Conservation (phyloP, 2,329 filamentous ascomycete genomes). For the Fusarium domesticum region DNA sequence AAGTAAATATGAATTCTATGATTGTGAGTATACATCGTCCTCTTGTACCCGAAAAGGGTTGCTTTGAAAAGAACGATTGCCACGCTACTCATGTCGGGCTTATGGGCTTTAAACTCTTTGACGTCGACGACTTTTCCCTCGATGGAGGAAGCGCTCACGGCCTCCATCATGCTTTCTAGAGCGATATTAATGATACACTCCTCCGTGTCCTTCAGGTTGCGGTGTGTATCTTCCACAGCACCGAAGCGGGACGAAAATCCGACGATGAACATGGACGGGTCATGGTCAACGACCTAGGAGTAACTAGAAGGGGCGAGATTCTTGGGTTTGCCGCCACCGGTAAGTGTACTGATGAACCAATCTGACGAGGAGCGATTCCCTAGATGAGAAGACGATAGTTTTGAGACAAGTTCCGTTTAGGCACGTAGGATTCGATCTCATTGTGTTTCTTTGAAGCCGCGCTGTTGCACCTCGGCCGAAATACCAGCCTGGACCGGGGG, state of each 20-base stretch:
- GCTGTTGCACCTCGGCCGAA: slow-evolving; percentile 37
- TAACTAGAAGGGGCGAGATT: slow-evolving; percentile 84
- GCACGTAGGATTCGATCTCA: slow-evolving; percentile 73
- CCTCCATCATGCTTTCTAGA: slow-evolving; percentile 74
- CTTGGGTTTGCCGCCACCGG: slow-evolving; percentile 54
- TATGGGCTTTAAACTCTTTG: slow-evolving; percentile 26
- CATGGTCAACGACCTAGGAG: slow-evolving; percentile 74
- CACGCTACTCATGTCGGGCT: slow-evolving; percentile 20
- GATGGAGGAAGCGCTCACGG: slow-evolving; percentile 67
- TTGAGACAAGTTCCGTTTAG: slow-evolving; percentile 61
- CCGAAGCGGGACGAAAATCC: slow-evolving; percentile 44
- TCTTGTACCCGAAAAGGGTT: slow-evolving; percentile 31
- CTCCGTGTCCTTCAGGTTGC: slow-evolving; percentile 63
- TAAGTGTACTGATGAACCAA: slow-evolving; percentile 58
- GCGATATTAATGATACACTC: slow-evolving; percentile 84
- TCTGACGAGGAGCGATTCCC: slow-evolving; percentile 73
- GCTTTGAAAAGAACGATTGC: slow-evolving; percentile 29
- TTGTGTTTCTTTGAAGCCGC: slow-evolving; percentile 48
- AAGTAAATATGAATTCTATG: background rate
- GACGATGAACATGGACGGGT: slow-evolving; percentile 73
- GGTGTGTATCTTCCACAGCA: slow-evolving; percentile 70
- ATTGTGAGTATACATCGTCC: too few relatives aligned
- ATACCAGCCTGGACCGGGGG: slow-evolving; percentile 47
- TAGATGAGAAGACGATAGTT: slow-evolving; percentile 89
- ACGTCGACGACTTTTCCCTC: slow-evolving; percentile 30